Evolutionary conservation across 2,329 filamentous ascomycete species (phyloP), one percentile per base, ranked within the genome.

Genomic region (Aureobasidium sp.): DNA sequence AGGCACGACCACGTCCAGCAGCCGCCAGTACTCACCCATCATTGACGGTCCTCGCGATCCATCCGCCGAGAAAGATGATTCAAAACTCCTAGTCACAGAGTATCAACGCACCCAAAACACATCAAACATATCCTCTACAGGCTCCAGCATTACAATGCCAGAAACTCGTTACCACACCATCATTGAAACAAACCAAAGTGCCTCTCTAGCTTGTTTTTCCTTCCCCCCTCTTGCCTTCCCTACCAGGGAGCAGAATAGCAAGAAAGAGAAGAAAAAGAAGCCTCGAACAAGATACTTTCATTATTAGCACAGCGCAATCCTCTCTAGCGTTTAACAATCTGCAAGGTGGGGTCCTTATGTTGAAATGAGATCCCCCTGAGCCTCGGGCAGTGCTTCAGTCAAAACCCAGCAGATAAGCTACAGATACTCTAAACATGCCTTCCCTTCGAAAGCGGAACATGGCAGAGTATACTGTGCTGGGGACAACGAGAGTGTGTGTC

Each of bases 251-350:
- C 47, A 20, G 47, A 50, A 50, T n/a, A n/a, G n/a, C n/a, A n/a
- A n/a, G n/a, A n/a, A n/a, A 50, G 31, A 50, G 31, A 20, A 25
- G 25, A 25, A 16, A 9, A 4, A 10, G 4, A 16, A 25, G 47
- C 47, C 27, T 50, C 47, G 47, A 20, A 31, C 47, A 50, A 50
- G 48, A 51, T 40, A 40, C 29, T 51, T 33, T n/a, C 11, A 53
- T 53, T 53, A 53, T 53, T 53, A 53, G 48, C 48, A 53, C 29
- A n/a, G 48, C 48, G 48, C 31, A 53, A 33, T 53, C 48, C 48
- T 53, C 48, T 53, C 20, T 51, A 33, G 16, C 18, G 33, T 36
- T 36, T 36, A 36, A 8, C 47, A 25, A 25, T 25, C 43, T 47
- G n/a, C 33, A 3, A 47, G 43, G 43, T 47, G 43, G 43, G n/a